Conservation (phyloP, 2,329 filamentous ascomycete genomes). For the Colletotrichum siamense region DNA sequence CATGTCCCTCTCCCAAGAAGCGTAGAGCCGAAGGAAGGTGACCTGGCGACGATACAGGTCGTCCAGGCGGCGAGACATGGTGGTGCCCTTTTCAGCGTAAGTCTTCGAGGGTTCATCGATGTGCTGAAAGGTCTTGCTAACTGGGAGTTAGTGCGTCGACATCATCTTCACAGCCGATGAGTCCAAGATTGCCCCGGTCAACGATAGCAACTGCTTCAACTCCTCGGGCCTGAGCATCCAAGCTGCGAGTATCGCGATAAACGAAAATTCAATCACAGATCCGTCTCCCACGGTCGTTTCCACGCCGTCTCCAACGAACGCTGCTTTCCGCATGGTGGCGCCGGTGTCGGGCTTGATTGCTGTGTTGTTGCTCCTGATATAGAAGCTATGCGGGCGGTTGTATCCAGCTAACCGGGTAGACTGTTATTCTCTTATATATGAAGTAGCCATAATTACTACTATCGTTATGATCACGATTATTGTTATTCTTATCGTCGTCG, state of each 20-base stretch:
- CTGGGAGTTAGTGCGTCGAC: constrained; percentile 67
- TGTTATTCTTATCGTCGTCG: neutral
- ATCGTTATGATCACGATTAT: accelerated
- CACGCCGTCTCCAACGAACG: neutral
- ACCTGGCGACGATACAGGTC: constrained; percentile 76
- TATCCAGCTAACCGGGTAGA: too few species aligned
- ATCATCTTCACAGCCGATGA: constrained; percentile 72
- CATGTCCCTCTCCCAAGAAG: constrained; percentile 71
- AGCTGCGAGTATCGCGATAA: neutral
- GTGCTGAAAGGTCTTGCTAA: too few species aligned
- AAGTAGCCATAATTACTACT: neutral
- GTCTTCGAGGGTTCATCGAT: too few species aligned
- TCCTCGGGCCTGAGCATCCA: constrained; percentile 51
- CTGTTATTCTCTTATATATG: neutral
- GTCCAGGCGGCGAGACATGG: constrained; percentile 73
- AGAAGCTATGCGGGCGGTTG: accelerated
- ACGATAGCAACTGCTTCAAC: constrained; percentile 70
- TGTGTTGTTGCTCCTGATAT: neutral
- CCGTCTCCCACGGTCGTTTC: neutral
- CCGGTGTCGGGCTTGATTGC: neutral
- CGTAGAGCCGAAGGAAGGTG: constrained; percentile 63
- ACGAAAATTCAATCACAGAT: neutral
- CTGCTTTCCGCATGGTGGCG: neutral
- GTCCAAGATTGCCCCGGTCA: constrained; percentile 58
- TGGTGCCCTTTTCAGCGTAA: constrained; percentile 70